Evolutionary conservation across 345 rosid genomes (phyloP), one percentile per base, ranked within the genome.

Genomic region (Eucalyptus sideroxylon): DNA sequence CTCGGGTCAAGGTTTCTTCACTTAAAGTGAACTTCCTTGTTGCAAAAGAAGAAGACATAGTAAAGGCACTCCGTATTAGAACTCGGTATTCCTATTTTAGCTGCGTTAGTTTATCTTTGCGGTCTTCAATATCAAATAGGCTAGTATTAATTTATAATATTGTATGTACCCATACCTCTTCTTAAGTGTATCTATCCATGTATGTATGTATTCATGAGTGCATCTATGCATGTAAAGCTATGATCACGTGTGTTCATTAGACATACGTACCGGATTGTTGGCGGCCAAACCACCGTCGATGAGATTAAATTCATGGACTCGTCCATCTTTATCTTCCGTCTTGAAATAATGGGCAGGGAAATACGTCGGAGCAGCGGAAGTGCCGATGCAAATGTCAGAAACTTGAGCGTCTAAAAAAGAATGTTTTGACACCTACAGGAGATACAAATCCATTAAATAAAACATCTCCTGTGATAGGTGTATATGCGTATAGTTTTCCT

Each of bases 281-380:
- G 98, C 97, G 6, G 96, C 94, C 40, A 97, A 34, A 6, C 91
- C 97, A 6, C 99, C 98, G 88, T 97, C 99, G 37, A 97, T 91
- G 31, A 96, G 96, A 91, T 97, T 87, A 92, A 96, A 95, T 87
- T 96, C 96, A 15, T 88, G 31, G 12, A 40, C 50, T 27, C 91
- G 89, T 44, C 95, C 96, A 87, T 91, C 72, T 40, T 89, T 86
- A 60, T 94, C 94, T 90, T 91, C 89, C 83, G 92, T 96, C 86
- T 89, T 69, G 91, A 97, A 96, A 86, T 93, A 92, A 91, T 94
- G 89, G 67, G 95, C 90, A 42, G 98, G 98, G 69, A 97, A 88
- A 77, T 88, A 92, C 80, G 97, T 97, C 67, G 98, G 98, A 83
- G 99, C 97, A 82, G 98, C 94, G 3, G 98, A 94, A 55, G 99